Evolutionary conservation across 331 rosid species (phyloP), one percentile per base, ranked within the genome.

Genomic region (Rhamnella rubrinervis): DNA sequence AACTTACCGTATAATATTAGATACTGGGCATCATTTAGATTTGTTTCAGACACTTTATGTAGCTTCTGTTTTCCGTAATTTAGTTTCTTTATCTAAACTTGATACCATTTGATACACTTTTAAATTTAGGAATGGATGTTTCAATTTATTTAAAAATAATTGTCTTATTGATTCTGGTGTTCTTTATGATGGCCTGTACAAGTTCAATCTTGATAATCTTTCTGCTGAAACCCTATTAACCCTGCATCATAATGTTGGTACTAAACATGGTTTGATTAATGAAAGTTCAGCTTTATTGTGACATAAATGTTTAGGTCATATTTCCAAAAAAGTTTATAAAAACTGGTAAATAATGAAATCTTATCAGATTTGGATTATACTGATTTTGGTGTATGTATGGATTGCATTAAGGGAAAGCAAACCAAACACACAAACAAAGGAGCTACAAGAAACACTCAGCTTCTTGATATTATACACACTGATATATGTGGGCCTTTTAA

Each of bases 341-440:
- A 52, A 35, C 19, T 55, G 26, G 46, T 55, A 55, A 51, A 67
- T 6, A 10, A 67, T 31, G 8, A 14, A 31, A 31, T 35, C 10
- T 59, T 26, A 0, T 0, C 52, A 47, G 16, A 5, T 47, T 47
- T 47, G 16, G 52, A 47, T 10, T 59, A 5, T 59, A 59, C 1
- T 9, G 63, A 59, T 25, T 31, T 19, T 23, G 17, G 57, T 21
- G 35, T 31, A 6, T 63, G 50, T 63, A 53, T 63, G 31, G 61
- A 51, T 51, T 67, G 31, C n/a, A 52, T 67, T 35, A 67, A 67
- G 2, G 50, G 31, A 40, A 59, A 40, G 18, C 25, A 46, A n/a
- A 59, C 64, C 25, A 70, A 59, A 19, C 56, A 40, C 59, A 70
- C 66, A 13, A 58, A 70, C 28, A 70, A 70, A 58, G 21, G 64